Evolutionary conservation across 495 filamentous ascomycete genomes (phyloP), one percentile per base, ranked within the genome.

Genomic region (Neohortaea acidophila): DNA sequence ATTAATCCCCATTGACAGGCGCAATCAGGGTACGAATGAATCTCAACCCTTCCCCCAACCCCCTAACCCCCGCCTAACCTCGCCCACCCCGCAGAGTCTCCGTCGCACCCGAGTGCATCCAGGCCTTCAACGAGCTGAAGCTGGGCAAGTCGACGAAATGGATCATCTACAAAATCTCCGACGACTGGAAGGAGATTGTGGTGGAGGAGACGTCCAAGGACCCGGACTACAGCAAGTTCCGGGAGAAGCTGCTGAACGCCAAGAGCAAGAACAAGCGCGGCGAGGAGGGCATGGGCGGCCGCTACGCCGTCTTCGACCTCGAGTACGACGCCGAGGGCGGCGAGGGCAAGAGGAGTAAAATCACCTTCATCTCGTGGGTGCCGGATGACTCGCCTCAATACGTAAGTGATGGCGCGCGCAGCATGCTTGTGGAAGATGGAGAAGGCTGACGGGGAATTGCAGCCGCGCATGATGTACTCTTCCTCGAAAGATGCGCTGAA

Each of bases 381-480:
- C 87, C 89, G 33, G 76, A 79, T 67, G 73, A 85, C 55, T 77
- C 84, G 44, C 65, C 74, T 44, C 75, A 84, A 57, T 73, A 77
- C 64, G 87, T 94, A 65, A 60, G 78, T 71, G 14, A 7, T 35
- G 33, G 22, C 13, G 14, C 29, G 8, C 29, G 6, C 6, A 32
- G 14, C 8, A 32, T 9, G 29, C 6, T 6, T 15, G 29, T 15
- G 24, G 24, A n/a, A 8, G 24, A 27, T 27, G n/a, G 7, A 7
- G 24, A 9, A 15, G 6, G 29, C 22, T 48, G n/a, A 37, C 21
- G 18, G 21, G 18, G 20, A n/a, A 23, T 26, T 35, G 17, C 47
- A 86, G 81, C 65, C 75, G 56, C 82, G 84, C 63, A 96, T 94
- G 91, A 72, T 93, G 51, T 96, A 94, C 75, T 83, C 87, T 55